phyloP scores from a whole-genome alignment of 129 eudicot genomes.

The Pittosporum tobira region DNA sequence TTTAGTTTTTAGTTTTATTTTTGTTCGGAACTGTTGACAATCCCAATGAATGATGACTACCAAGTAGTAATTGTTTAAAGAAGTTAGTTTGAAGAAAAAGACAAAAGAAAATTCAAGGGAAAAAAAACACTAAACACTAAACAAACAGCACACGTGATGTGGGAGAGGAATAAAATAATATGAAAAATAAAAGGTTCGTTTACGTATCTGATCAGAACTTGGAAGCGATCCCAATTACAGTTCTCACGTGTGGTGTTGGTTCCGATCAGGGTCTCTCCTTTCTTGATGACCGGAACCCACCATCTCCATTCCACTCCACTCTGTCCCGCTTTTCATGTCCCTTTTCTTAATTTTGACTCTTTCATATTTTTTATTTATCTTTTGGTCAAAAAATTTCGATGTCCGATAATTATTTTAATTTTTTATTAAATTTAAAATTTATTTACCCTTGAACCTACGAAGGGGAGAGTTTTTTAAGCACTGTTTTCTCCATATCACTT shows the following conservation, averaged over 20 bases:
- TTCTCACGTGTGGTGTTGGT: slow-evolving; percentile 16
- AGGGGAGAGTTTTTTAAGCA: no score
- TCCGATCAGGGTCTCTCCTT: slow-evolving; percentile 23
- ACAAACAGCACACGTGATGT: slow-evolving; percentile 19
- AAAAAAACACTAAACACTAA: background rate
- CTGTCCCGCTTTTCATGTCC: background rate
- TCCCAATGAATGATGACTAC: slow-evolving; percentile 8
- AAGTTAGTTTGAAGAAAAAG: no score
- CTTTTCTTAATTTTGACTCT: no score
- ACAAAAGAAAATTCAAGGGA: no score
- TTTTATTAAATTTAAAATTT: no score
- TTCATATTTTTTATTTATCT: no score
- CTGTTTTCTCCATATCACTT: no score
- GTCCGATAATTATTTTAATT: no score
- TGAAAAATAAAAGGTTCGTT: background rate
- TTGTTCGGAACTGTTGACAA: slow-evolving; percentile 15
- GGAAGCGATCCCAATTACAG: background rate
- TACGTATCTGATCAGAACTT: background rate
- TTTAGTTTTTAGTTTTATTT: background rate
- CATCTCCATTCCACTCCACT: background rate
- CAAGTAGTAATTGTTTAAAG: no score
- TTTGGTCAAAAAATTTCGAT: no score
- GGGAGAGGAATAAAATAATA: slow-evolving; percentile 13
- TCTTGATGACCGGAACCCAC: slow-evolving; percentile 12
- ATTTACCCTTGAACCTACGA: no score